Base-by-base conservation (phyloP, 805 yeast genomes). In the Ascoidea rubescens region DNA sequence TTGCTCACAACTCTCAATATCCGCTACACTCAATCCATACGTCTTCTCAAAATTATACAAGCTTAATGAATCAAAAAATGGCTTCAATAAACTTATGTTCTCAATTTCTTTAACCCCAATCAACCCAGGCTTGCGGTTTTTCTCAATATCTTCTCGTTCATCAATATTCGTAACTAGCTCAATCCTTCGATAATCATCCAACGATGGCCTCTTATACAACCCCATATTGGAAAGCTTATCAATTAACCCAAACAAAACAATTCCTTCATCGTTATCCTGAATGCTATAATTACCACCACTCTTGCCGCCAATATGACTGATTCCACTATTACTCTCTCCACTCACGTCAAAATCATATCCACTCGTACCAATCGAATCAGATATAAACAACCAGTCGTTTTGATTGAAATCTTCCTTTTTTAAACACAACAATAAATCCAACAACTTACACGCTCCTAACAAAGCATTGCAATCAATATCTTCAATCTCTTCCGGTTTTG, bases 341-440 rank as follows among this genome's bases (percentile, higher is more conserved):
- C 28, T 21, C 28, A 21, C 28, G 28, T 21, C 28, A 21, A 21
- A 21, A 21, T 21, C 28, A 21, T 21, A 21, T 21, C 28, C 28
- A 21, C 28, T 71, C 17, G 83, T 79, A 54, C 80, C 82, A 16
- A 80, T 72, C 16, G 78, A 80, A 58, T 84, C 87, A 31, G 81
- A 73, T 8, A 91, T 77, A 61, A 88, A 93, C 1, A 93, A 69
- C 98, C 98, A 91, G 60, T 88, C 93, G 55, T 78, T 67, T 62
- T 64, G 78, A 61, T 65, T 81, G 82, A 71, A 91, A 74, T 88
- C 96, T 62, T 90, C 97, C 46, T 74, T 73, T 44, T 80, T 78
- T 53, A 89, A 58, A 1, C 84, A 71, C 21, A 91, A 63, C 28
- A 89, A 64, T 33, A 85, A 73, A 62, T 91, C 99, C 48, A 93